Evolutionary conservation across 257 asterid genomes (phyloP).

Genomic region (Fraxinus americana): DNA sequence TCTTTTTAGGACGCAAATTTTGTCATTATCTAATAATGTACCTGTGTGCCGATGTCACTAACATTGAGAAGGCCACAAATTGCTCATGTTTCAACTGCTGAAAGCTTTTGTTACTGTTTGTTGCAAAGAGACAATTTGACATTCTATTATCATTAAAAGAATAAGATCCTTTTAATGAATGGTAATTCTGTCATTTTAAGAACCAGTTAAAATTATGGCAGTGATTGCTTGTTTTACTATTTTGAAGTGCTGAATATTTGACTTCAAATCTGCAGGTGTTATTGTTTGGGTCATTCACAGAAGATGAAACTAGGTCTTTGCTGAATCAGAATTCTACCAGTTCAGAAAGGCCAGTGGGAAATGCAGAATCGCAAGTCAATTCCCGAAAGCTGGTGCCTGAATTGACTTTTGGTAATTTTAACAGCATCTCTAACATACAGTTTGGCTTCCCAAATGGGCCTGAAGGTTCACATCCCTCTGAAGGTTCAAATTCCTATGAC

Average conservation of each 20-base stretch:
- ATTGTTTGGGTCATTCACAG: slow-evolving; percentile 89
- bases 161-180: neutral
- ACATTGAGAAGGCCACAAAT: neutral
- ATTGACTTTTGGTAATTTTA: slow-evolving; percentile 57
- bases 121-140: neutral
- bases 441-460: slow-evolving; percentile 35
- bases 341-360: slow-evolving; percentile 26
- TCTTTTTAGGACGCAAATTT: neutral
- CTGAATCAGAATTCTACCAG: slow-evolving; percentile 37
- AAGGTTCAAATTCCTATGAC: slow-evolving; percentile 9
- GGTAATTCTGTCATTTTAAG: neutral
- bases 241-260: slow-evolving; percentile 21
- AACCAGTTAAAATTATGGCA: neutral
- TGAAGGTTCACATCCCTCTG: slow-evolving; percentile 20
- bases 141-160: neutral
- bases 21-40: neutral
- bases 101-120: neutral
- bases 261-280: slow-evolving; percentile 49
- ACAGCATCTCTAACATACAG: slow-evolving; percentile 28
- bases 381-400: slow-evolving; percentile 37
- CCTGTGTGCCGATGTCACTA: neutral
- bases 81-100: neutral
- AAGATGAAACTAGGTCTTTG: slow-evolving; percentile 72
- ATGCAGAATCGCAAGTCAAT: slow-evolving; percentile 32
- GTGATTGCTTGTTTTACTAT: neutral